These are phyloP conservation scores for Zalerion maritima DNA, from an alignment of 495 filamentous ascomycete genomes.

Conservation along the genomic window DNA sequence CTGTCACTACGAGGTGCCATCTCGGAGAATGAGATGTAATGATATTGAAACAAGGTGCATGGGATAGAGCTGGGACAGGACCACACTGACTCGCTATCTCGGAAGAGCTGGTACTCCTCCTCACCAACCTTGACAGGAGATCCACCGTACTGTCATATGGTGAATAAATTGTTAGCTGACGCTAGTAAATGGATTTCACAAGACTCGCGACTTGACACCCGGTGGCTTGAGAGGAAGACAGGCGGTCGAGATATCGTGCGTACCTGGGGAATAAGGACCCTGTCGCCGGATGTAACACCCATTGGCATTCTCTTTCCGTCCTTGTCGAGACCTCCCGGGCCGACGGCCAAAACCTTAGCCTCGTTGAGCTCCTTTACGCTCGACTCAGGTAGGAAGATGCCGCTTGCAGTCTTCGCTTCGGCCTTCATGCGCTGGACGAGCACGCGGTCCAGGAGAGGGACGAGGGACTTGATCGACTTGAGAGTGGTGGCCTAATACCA, in stretches of 20 bases:
- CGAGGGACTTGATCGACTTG: conserved; percentile 90
- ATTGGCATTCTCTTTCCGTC: conserved; percentile 75
- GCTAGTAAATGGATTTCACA: too few relatives aligned
- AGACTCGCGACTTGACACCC: background rate
- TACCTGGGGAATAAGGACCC: conserved; percentile 95
- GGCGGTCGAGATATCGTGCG: conserved; percentile 12
- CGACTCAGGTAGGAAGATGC: conserved; percentile 95
- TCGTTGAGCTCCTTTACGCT: conserved; percentile 97
- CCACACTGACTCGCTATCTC: conserved; percentile 80
- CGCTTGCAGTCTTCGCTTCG: conserved; percentile 85
- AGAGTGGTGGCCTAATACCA: conserved; percentile 60
- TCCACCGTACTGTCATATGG: conserved; percentile 85
- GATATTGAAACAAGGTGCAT: background rate
- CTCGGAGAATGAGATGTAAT: background rate
- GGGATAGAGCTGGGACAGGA: background rate
- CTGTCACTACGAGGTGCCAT: background rate
- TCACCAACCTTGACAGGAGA: conserved; percentile 94
- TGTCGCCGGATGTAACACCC: conserved; percentile 71
- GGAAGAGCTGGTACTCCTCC: conserved; percentile 88
- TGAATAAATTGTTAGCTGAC: too few relatives aligned
- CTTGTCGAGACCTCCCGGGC: conserved; percentile 71
- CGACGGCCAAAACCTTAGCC: conserved; percentile 88
- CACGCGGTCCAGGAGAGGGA: conserved; percentile 94
- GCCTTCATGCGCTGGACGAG: conserved; percentile 96
- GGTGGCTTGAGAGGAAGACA: background rate